Evolutionary conservation across 768 basidiomycete species (phyloP).

Genomic region (Lactifluus piperatus): DNA sequence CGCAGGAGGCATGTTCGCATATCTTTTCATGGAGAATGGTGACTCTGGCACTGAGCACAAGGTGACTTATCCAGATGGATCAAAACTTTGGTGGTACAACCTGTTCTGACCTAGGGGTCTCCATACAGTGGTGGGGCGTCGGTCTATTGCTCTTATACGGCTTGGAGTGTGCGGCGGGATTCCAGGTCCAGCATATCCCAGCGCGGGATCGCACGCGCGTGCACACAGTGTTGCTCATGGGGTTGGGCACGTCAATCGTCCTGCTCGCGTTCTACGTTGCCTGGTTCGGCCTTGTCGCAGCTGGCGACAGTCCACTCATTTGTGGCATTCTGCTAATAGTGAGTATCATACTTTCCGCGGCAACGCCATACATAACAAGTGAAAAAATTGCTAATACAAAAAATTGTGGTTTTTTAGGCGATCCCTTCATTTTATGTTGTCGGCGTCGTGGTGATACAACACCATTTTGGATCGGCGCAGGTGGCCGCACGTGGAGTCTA

Average conservation of each 20-base stretch:
- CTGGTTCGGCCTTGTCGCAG: constrained; percentile 8
- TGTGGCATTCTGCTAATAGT: constrained; percentile 3
- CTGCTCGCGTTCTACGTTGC: constrained; percentile 3
- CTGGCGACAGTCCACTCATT: background rate
- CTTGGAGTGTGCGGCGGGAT: constrained; percentile 1
- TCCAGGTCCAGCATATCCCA: background rate
- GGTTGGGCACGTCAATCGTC: background rate
- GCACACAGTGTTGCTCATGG: background rate
- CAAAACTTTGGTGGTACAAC: no score
- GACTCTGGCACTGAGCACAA: background rate
- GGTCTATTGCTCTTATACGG: background rate
- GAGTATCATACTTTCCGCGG: background rate
- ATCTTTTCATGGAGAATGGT: background rate
- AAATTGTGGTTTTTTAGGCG: background rate
- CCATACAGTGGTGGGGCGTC: background rate
- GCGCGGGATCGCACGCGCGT: background rate
- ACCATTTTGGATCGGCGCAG: background rate
- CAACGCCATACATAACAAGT: no score
- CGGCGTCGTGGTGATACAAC: background rate
- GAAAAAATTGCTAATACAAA: background rate
- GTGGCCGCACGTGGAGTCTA: background rate
- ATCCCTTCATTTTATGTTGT: background rate
- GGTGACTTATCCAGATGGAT: background rate
- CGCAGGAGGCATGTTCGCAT: constrained; percentile 3
- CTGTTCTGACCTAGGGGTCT: background rate